These are phyloP conservation scores for Pleomassaria siparia DNA, from an alignment of 2,329 filamentous ascomycete species.

Conservation along the genomic window DNA sequence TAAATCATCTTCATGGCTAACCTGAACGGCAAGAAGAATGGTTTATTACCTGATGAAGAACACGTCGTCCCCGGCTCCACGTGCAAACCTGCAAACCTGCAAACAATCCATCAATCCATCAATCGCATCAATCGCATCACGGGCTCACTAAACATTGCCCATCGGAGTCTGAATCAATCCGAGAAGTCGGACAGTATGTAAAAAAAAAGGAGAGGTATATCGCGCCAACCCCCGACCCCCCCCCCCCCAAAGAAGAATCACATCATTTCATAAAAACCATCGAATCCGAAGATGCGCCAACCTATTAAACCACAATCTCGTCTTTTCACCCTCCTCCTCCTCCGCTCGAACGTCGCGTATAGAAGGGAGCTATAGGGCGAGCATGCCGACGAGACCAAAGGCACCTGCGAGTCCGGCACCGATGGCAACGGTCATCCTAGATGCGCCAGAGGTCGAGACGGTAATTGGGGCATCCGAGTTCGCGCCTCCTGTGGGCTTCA, in stretches of 20 bases:
- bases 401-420: constrained; percentile 45
- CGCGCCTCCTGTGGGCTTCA: constrained; percentile 13
- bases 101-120: too few relatives aligned
- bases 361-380: constrained; percentile 27
- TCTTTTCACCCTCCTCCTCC: constrained; percentile 3
- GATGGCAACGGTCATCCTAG: constrained; percentile 40
- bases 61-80: background rate
- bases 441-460: constrained; percentile 28
- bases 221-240: background rate
- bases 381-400: constrained; percentile 46
- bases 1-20: background rate
- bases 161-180: constrained; percentile 14
- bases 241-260: constrained; percentile 22
- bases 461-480: constrained; percentile 15
- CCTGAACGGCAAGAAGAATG: background rate
- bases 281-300: constrained; percentile 25
- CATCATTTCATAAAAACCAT: constrained; percentile 37
- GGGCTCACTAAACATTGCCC: constrained; percentile 19
- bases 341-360: constrained; percentile 7
- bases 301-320: constrained; percentile 13
- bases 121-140: background rate
- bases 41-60: background rate
- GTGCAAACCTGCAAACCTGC: background rate
- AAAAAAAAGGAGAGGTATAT: constrained; percentile 7
- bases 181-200: background rate